Evolutionary conservation across 2,329 filamentous ascomycete species (phyloP), one percentile per base, ranked within the genome.

Genomic region (Chaetoscypha palmicola): DNA sequence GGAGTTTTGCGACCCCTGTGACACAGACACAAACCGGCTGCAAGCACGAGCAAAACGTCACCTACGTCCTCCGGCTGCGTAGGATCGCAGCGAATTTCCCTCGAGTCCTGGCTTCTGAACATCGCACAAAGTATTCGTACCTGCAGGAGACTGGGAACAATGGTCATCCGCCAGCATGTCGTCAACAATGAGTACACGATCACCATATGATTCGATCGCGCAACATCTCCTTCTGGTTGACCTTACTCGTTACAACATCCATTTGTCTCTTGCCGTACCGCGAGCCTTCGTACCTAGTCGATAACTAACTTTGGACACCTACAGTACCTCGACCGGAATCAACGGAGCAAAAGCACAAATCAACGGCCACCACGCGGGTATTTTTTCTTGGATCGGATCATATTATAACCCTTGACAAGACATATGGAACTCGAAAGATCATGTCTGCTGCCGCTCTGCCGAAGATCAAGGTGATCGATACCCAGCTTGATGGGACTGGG

Each of bases 371-470:
- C 47, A 45, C 45, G 43, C 43, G 42, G 45, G 36, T 33, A 45
- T 43, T 41, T 44, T 45, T 47, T 20, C 41, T 42, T 42, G 26
- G 41, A 34, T 28, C 17, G 10, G 23, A 33, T 33, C 24, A 21
- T 10, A 30, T 32, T 10, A 31, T 21, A 24, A 39, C 19, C n/a
- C 32, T 31, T 21, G 23, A 17, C 14, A 20, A 31, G 38, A 12
- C 54, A 47, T 43, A 57, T 61, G 54, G 55, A 52, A 45, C 22
- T 36, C 28, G 40, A 28, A 31, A 42, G 44, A 50, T 45, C 46
- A 62, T 62, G 59, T 52, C 58, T 56, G 55, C 57, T 30, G 41
- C 46, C 39, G 47, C 45, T 16, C 43, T 61, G 45, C 59, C 58
- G 16, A 58, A 55, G 38, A 60, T 61, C 39, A 54, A 56, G 46